Conservation (phyloP, 495 filamentous ascomycete genomes). For the Terfezia boudieri region DNA sequence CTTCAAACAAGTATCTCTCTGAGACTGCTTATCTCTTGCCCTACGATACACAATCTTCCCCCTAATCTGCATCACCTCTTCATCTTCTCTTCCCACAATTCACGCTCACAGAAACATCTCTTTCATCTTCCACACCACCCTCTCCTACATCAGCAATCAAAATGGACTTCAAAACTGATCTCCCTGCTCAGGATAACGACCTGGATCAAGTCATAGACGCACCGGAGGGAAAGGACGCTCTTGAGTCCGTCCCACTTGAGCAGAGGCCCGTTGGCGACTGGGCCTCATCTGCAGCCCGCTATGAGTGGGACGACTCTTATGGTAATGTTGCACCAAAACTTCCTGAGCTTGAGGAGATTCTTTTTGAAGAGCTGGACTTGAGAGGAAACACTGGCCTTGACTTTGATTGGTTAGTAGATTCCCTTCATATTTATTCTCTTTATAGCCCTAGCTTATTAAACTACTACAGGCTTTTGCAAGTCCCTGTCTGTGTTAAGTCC, state of each 20-base stretch:
- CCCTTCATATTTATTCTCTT: too few relatives aligned
- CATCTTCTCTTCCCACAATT: too few relatives aligned
- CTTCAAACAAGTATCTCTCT: too few relatives aligned
- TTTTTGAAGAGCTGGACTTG: conserved; percentile 37
- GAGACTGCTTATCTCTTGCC: too few relatives aligned
- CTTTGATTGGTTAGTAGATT: conserved; percentile 25
- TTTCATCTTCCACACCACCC: too few relatives aligned
- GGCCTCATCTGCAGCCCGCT: conserved; percentile 38
- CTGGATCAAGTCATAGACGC: conserved; percentile 32
- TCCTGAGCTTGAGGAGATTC: conserved; percentile 41
- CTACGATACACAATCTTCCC: too few relatives aligned
- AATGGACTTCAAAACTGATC: not conserved
- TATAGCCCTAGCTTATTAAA: too few relatives aligned
- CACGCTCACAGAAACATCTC: too few relatives aligned
- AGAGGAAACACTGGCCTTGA: conserved; percentile 25
- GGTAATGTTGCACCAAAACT: conserved; percentile 61
- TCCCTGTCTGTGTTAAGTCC: conserved; percentile 39
- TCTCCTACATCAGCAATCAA: too few relatives aligned
- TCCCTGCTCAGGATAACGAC: conserved; percentile 30
- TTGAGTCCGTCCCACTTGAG: conserved; percentile 9
- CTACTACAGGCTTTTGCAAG: conserved; percentile 27
- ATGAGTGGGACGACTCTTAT: conserved; percentile 68
- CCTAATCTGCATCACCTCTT: too few relatives aligned
- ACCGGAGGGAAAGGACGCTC: conserved; percentile 21
- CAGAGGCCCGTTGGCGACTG: conserved; percentile 19